A percentile compares a stretch with the other conserved stretches of the same genome.
Evolutionary conservation across 306 rosid genomes (phyloP).

Genomic region (Lathyrus sativus): DNA sequence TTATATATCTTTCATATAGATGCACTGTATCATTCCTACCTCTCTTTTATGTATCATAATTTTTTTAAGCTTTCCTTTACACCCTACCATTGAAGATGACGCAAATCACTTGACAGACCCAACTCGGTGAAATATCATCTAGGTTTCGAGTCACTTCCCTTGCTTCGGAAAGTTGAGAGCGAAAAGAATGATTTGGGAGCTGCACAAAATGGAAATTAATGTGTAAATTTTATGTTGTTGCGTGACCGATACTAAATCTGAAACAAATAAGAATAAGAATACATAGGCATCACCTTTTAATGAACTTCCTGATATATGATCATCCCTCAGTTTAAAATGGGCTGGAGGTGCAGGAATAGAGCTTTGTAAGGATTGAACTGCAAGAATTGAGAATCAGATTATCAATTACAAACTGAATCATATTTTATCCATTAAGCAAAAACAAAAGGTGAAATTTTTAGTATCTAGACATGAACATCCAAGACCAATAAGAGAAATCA

Average conservation of each 20-base stretch:
- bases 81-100: constrained; percentile 53
- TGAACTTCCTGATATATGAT: constrained; percentile 92
- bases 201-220: constrained; percentile 49
- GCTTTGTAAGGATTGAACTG: constrained; percentile 86
- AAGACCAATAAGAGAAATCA: background rate
- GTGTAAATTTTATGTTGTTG: constrained; percentile 13
- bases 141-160: constrained; percentile 85
- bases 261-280: constrained; percentile 23
- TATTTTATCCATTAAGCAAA: constrained; percentile 1
- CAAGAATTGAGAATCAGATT: constrained; percentile 36
- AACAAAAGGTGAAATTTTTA: constrained; percentile 24
- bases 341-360: constrained; percentile 95
- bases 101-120: constrained; percentile 42
- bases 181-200: constrained; percentile 97
- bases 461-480: constrained; percentile 2
- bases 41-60: constrained; percentile 45
- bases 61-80: constrained; percentile 50
- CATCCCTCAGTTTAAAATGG: constrained; percentile 87
- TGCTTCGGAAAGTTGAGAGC: constrained; percentile 92
- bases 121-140: constrained; percentile 54
- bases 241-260: constrained; percentile 33
- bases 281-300: constrained; percentile 67
- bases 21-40: constrained; percentile 55
- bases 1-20: constrained; percentile 51
- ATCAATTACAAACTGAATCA: constrained; percentile 30